Percentiles rank a stretch among this genome's conserved stretches.
Evolutionary conservation across 2,329 filamentous ascomycete genomes (phyloP).

Genomic region (Orbilia javanica): DNA sequence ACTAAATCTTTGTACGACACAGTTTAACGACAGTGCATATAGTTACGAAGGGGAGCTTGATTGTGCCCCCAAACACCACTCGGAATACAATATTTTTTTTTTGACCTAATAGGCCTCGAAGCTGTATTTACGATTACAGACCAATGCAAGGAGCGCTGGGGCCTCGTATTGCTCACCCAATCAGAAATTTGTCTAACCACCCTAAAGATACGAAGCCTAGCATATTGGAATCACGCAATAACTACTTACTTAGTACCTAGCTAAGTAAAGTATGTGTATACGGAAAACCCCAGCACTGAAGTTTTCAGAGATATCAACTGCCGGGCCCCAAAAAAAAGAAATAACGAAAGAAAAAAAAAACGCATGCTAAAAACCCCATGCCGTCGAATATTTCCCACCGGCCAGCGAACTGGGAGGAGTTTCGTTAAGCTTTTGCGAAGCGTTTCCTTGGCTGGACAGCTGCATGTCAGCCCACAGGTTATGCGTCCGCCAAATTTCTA

Average conservation of each 20-base stretch:
- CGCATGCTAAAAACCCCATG: neutral
- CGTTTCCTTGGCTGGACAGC: conserved; percentile 2
- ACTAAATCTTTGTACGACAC: conserved; percentile 36
- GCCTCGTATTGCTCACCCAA: conserved; percentile 29
- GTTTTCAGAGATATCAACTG: neutral
- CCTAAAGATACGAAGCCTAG: neutral
- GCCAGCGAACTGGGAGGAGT: neutral
- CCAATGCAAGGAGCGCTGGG: neutral
- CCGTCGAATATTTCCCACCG: neutral
- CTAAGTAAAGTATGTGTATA: too few relatives aligned
- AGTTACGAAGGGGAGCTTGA: neutral
- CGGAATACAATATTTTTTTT: too few relatives aligned
- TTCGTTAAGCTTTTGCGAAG: conserved; percentile 13
- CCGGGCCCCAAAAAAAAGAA: neutral
- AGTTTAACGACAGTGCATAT: neutral
- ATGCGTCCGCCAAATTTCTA: conserved; percentile 17
- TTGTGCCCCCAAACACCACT: neutral
- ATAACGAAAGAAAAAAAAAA: neutral
- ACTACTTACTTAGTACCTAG: too few relatives aligned
- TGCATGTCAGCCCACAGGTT: conserved; percentile 51
- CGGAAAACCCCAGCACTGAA: neutral
- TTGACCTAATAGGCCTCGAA: neutral
- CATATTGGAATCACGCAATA: conserved; percentile 2
- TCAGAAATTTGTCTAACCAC: conserved; percentile 35
- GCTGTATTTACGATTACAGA: neutral